Conservation (phyloP, 225 moss, liverwort and hornwort species). For the Pseudoscleropodium purum region DNA sequence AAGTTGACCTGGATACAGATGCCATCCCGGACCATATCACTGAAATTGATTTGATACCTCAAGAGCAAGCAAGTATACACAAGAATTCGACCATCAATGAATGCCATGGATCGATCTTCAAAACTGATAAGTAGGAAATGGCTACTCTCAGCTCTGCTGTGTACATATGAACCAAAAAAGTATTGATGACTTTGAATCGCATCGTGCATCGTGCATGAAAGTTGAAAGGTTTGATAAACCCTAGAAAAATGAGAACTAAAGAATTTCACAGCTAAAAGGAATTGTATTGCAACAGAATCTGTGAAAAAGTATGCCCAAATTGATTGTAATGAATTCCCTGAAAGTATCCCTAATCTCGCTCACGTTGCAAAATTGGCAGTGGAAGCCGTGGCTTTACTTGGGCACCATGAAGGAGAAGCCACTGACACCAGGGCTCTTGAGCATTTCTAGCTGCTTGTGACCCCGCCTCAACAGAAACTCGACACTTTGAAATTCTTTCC, state of each 20-base stretch:
- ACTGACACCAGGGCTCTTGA: slow-evolving; percentile 45
- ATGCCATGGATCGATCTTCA: background rate
- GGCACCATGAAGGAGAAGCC: slow-evolving; percentile 47
- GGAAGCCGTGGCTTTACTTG: background rate
- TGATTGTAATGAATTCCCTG: background rate
- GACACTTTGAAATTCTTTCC: slow-evolving; percentile 65
- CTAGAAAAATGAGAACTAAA: background rate
- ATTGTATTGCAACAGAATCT: background rate
- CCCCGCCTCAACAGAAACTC: slow-evolving; percentile 82
- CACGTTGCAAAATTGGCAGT: background rate
- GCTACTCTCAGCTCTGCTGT: background rate
- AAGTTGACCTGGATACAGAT: background rate
- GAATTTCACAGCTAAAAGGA: background rate
- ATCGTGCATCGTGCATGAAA: background rate
- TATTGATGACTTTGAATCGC: background rate
- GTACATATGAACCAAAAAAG: background rate
- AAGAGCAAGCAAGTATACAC: background rate
- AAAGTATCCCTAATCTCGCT: background rate
- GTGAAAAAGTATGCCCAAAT: background rate
- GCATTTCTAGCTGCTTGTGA: slow-evolving; percentile 73
- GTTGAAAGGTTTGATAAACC: background rate
- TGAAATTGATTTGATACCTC: slow-evolving; percentile 1
- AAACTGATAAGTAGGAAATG: background rate
- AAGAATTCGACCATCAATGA: background rate
- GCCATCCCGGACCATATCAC: background rate